Percentiles rank a stretch among this genome's conserved stretches.
These are phyloP conservation scores for Salvia sclarea DNA, from an alignment of 305 asterid genomes.

Conservation along the genomic window DNA sequence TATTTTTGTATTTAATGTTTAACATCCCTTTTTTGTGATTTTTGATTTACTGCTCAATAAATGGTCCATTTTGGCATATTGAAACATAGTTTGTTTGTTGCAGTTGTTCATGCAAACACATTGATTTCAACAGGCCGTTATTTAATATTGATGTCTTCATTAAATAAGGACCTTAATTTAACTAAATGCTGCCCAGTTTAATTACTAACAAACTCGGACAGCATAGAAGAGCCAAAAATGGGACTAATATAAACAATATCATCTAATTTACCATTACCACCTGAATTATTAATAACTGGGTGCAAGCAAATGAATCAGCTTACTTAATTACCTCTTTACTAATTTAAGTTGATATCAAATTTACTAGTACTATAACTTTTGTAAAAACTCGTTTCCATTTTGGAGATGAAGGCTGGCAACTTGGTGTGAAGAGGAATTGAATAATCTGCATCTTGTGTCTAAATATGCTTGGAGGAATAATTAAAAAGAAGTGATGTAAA, in stretches of 20 bases:
- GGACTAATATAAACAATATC: not conserved
- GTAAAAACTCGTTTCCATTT: too few species aligned
- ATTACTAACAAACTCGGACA: not conserved
- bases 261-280: not conserved
- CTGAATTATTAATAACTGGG: too few species aligned
- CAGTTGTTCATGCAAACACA: conserved; percentile 41
- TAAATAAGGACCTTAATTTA: not conserved
- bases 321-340: too few species aligned
- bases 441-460: conserved; percentile 8
- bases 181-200: not conserved
- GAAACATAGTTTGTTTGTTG: conserved; percentile 24
- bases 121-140: not conserved
- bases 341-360: too few species aligned
- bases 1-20: conserved; percentile 37
- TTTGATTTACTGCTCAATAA: conserved; percentile 32
- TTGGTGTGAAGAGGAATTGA: not conserved
- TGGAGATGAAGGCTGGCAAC: not conserved
- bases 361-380: too few species aligned
- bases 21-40: conserved; percentile 36
- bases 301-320: too few species aligned
- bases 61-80: conserved; percentile 37
- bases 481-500: conserved; percentile 29
- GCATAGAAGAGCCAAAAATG: conserved; percentile 1
- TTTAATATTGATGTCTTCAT: not conserved
- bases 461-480: conserved; percentile 7